Conservation (phyloP, 108 stramenopile genomes). For the Aureococcus anophagefferens region DNA sequence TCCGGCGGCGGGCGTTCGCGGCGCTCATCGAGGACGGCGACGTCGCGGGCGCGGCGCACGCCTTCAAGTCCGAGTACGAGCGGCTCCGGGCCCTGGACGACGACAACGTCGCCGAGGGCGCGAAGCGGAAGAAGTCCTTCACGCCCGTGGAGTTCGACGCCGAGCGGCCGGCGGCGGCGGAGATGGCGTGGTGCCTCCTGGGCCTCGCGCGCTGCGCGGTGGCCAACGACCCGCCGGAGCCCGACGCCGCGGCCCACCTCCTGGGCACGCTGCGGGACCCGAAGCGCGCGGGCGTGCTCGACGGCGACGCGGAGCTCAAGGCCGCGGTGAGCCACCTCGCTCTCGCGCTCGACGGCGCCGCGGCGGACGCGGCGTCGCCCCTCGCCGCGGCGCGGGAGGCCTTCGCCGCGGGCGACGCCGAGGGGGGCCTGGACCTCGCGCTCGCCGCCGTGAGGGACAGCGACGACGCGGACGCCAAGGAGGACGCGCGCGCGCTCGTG, state of each 20-base stretch:
- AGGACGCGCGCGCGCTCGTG: background rate
- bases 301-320: background rate
- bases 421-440: background rate
- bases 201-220: constrained; percentile 8
- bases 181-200: background rate
- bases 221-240: background rate
- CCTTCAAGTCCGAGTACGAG: background rate
- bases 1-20: background rate
- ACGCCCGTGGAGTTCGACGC: too few species aligned
- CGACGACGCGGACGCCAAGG: background rate
- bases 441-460: background rate
- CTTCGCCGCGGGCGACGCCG: background rate
- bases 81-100: too few species aligned
- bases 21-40: background rate
- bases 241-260: background rate
- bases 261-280: background rate
- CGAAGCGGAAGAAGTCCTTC: too few species aligned
- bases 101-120: too few species aligned
- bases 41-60: background rate
- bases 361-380: background rate
- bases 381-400: background rate
- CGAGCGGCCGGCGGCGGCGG: background rate
- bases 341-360: background rate
- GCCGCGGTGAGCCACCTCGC: background rate
- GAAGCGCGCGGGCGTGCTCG: background rate